phyloP scores from a whole-genome alignment of 2,329 filamentous ascomycete species.

The Microcyclospora tardicrescens region DNA sequence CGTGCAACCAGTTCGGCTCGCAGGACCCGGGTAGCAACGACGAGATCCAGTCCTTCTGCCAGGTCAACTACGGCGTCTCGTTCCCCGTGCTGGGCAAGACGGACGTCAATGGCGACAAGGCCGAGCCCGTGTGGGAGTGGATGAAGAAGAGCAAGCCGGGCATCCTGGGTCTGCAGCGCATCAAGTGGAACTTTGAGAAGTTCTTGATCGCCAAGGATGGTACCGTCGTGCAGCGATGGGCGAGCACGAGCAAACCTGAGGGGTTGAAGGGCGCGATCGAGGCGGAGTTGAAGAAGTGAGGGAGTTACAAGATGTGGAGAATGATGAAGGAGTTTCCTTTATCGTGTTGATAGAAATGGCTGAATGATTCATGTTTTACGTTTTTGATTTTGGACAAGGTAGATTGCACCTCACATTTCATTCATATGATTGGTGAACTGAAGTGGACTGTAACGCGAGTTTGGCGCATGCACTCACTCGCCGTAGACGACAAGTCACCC shows the following conservation, averaged over 20 bases:
- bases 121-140: constrained; percentile 69
- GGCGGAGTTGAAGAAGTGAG: constrained; percentile 15
- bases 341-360: too few species aligned
- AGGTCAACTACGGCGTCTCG: constrained; percentile 82
- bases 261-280: constrained; percentile 49
- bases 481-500: too few species aligned
- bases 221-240: constrained; percentile 73
- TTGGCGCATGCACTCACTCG: too few species aligned
- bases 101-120: constrained; percentile 79
- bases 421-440: too few species aligned
- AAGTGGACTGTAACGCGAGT: too few species aligned
- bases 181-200: constrained; percentile 99
- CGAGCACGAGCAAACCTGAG: constrained; percentile 78
- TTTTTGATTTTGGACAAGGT: too few species aligned
- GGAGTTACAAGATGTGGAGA: too few species aligned
- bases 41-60: constrained; percentile 60
- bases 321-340: too few species aligned
- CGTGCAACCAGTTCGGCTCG: constrained; percentile 90
- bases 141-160: constrained; percentile 61
- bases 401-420: too few species aligned
- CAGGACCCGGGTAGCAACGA: constrained; percentile 71
- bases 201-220: constrained; percentile 82
- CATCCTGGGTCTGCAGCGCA: constrained; percentile 70
- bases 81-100: constrained; percentile 89
- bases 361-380: too few species aligned